Percentiles rank a stretch among this genome's conserved stretches.
Conservation (phyloP, 192 early-diverging fungal genomes). For the Geranomyces michiganensis region DNA sequence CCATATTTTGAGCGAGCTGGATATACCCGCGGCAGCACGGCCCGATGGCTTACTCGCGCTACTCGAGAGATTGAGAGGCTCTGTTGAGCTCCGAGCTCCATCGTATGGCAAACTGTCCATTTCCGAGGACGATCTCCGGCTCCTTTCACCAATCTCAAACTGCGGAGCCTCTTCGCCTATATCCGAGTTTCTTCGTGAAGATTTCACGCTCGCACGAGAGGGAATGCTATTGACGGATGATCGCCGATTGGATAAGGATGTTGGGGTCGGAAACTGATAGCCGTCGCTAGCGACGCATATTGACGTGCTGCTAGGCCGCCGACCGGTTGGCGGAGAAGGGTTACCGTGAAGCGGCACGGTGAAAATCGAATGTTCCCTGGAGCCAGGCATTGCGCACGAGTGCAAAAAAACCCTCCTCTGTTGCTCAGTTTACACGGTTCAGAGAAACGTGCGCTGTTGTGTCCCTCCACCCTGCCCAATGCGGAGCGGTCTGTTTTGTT, state of each 20-base stretch:
- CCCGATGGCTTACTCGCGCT: slow-evolving; percentile 2
- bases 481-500: neutral
- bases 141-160: neutral
- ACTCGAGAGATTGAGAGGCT: neutral
- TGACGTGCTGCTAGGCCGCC: slow-evolving; percentile 1
- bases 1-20: slow-evolving; percentile 20
- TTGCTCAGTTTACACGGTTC: neutral
- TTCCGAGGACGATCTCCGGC: slow-evolving; percentile 8
- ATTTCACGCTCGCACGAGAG: slow-evolving; percentile 6
- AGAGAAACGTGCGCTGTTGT: neutral
- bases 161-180: neutral
- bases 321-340: neutral
- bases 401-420: neutral
- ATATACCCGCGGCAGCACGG: slow-evolving; percentile 13
- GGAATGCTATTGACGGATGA: slow-evolving; percentile 24
- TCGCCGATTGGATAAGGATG: slow-evolving; percentile 13
- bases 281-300: slow-evolving; percentile 11
- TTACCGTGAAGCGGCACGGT: slow-evolving; percentile 6
- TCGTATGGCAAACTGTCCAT: neutral
- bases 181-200: slow-evolving; percentile 15
- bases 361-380: slow-evolving; percentile 4
- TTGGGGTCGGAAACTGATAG: slow-evolving; percentile 20
- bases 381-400: neutral
- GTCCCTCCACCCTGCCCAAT: slow-evolving; percentile 12
- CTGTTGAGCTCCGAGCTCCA: neutral